These are phyloP conservation scores for Triticum urartu DNA, from an alignment of 176 grass and related monocot species.

Conservation along the genomic window DNA sequence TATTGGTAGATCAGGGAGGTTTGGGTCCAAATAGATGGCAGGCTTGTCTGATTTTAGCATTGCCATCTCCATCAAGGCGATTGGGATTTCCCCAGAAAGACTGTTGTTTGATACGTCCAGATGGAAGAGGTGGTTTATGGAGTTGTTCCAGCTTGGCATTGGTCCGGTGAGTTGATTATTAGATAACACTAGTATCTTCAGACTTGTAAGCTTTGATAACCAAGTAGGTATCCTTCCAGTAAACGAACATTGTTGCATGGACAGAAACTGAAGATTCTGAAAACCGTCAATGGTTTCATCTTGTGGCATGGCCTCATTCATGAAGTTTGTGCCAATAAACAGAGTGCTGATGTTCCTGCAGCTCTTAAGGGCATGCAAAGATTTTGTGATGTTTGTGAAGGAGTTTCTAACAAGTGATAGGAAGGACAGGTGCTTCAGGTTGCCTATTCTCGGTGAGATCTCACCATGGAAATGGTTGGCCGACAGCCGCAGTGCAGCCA, in stretches of 20 bases:
- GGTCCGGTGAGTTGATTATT: neutral
- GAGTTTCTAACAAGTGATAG: no score
- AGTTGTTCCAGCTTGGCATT: neutral
- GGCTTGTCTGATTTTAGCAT: neutral
- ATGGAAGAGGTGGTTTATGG: neutral
- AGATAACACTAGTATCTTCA: neutral
- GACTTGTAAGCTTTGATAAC: neutral
- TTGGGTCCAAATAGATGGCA: neutral
- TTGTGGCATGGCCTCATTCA: neutral
- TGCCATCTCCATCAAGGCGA: neutral
- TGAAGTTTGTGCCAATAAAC: neutral
- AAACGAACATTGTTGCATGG: neutral
- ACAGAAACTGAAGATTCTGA: neutral
- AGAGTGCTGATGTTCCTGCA: neutral
- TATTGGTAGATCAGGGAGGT: neutral
- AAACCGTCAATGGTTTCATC: neutral
- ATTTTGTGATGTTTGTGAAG: no score
- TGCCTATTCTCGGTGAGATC: no score
- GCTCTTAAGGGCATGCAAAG: no score
- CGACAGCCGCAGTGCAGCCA: no score
- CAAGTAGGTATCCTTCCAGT: neutral
- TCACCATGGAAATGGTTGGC: no score
- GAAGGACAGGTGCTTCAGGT: no score
- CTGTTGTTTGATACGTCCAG: neutral
- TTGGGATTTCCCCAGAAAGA: neutral